Evolutionary conservation across 768 basidiomycete genomes (phyloP), one percentile per base, ranked within the genome.

Genomic region (Phanerodontia chrysosporium): DNA sequence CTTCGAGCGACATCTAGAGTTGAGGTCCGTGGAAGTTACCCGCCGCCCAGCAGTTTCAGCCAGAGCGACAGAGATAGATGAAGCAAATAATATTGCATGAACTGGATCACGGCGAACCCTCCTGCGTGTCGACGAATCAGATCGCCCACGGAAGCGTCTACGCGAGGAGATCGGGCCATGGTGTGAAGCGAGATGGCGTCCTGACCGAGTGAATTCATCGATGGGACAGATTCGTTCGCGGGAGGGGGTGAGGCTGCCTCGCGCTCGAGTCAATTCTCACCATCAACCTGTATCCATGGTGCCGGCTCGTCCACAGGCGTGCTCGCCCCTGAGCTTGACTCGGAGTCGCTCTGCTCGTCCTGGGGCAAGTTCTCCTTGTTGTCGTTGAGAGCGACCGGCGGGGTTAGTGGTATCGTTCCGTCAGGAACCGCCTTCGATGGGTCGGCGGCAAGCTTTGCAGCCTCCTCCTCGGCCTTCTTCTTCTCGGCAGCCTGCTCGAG

Each of bases 371-470:
- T 58, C 45, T 59, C 46, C 56, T 57, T 57, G 46, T 57, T 48
- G 25, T 56, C 55, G 27, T 18, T 13, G 24, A 21, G 6, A 18
- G 9, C 39, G 39, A 42, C 16, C n/a, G n/a, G n/a, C 7, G 32
- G 32, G 32, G 14, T 14, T 14, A 35, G 8, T 7, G 32, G 32
- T 35, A 14, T 7, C 8, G 32, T 7, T 14, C 7, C 32, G 32
- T 7, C 32, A 35, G 14, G 7, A 7, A 7, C 32, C 32, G 14
- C 7, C 32, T 35, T 35, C 8, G 8, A 7, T 14, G 7, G 32
- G 8, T 35, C 32, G 14, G 82, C 76, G 59, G 74, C 78, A 53
- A 78, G 72, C 51, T 75, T 73, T 52, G 76, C 73, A 45, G 72
- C 66, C 71, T 80, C 72, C 65, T 65, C 56, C 39, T 61, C 60